Evolutionary conservation across 2,329 filamentous ascomycete species (phyloP), one percentile per base, ranked within the genome.

Genomic region (Fusarium oxysporum): DNA sequence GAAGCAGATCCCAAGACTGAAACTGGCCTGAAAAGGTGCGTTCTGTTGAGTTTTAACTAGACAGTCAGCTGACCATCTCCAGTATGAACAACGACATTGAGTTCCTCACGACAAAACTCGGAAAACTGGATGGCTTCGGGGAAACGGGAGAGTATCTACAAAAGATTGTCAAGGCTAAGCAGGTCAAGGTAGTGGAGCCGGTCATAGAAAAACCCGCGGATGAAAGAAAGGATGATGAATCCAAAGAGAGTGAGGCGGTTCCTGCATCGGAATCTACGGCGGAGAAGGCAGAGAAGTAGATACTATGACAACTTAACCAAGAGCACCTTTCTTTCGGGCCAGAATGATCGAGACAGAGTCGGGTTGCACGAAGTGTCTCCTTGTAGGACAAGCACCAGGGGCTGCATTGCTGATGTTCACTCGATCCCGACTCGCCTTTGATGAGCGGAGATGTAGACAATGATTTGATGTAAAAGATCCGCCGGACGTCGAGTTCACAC

Each of bases 11-110:
- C 94, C 28, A 90, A 88, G 81, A 94, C 90, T 11, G 87, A 90
- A 72, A 83, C 84, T 57, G 94, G 93, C 8, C 91, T 92, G 76
- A 87, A 91, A 76, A 92, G 92, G 93, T 95, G 85, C 79, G 89
- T 81, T 28, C 19, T 33, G 16, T 55, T 16, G 21, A 53, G 10
- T 21, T 28, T 21, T 17, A 8, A 14, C 23, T 13, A 21, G 30
- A 16, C 10, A 25, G 45, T n/a, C 37, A 19, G 53, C 67, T 79
- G 68, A 78, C 63, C 33, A 44, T 38, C 21, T 28, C 25, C 71
- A 96, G 94, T 78, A 91, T 98, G 86, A 84, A 93, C 54, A 88
- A 88, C 51, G 95, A 97, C 78, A 88, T 94, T 21, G 90, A 95
- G 62, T 89, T 91, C 74, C 92, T 97, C 76, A 88, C 90, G 54